Evolutionary conservation across 139 green algal species (phyloP), one percentile per base, ranked within the genome.

Genomic region (Chlamydomonas schloesseri): DNA sequence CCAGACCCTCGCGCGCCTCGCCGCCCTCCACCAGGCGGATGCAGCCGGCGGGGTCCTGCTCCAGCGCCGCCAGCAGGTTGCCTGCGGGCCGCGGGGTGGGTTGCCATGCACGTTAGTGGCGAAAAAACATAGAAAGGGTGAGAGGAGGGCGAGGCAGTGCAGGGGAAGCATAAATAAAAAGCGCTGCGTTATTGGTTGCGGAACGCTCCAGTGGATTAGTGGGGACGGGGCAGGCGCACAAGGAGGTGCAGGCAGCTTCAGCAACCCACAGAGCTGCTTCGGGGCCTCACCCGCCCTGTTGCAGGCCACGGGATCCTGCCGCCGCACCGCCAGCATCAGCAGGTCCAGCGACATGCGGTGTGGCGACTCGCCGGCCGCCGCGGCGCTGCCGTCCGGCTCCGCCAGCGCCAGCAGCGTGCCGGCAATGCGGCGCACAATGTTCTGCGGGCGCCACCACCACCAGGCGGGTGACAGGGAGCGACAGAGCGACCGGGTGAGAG

Each of bases 281-380:
- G 2, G 8, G 55, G 60, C n/a, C 65, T 3, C 79, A 85, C 79
- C 65, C 42, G 79, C 79, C 65, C 46, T 69, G 79, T 76, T 76
- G 79, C 79, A 85, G 3, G 79, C 64, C 47, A 85, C 79, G 1
- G 65, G 47, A n/a, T 76, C 79, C 67, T 85, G 31, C 24, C 79
- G 65, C 24, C 79, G 65, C n/a, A 85, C 64, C 21, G 79, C 79
- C 79, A 74, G 50, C 23, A 85, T 53, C 79, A 85, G 79, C 47
- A n/a, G 20, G 20, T 85, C 79, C 50, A 76, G 67, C 21, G 31
- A 31, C 65, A 85, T 85, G 79, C 67, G 46, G 65, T 69, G 13
- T 0, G 71, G n/a, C 42, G 42, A 50, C 42, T 50, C 42, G 21
- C n/a, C 29, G 62, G 26, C 13, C 36, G 23, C n/a, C n/a, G 23